These are phyloP conservation scores for Ramularia endophylla DNA, from an alignment of 2,329 filamentous ascomycete genomes.

Conservation along the genomic window DNA sequence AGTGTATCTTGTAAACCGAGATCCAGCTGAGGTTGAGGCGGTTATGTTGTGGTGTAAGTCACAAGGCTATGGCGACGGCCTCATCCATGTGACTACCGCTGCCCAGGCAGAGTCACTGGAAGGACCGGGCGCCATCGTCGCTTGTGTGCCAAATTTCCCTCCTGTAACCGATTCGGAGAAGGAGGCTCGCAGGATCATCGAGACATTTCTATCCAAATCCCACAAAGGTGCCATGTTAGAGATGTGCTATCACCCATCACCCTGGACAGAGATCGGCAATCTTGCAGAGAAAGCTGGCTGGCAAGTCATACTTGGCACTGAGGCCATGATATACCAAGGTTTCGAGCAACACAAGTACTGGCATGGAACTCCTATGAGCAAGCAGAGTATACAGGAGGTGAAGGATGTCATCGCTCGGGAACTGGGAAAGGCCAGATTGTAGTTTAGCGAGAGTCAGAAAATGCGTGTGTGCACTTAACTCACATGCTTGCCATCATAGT, in stretches of 20 bases:
- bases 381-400: constrained; percentile 56
- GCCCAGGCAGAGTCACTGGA: constrained; percentile 55
- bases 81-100: constrained; percentile 57
- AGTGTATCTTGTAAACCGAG: constrained; percentile 74
- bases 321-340: constrained; percentile 72
- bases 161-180: constrained; percentile 60
- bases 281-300: constrained; percentile 58
- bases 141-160: constrained; percentile 71
- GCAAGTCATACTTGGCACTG: constrained; percentile 69
- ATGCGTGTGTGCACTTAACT: too few species aligned
- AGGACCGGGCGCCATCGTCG: constrained; percentile 61
- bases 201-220: constrained; percentile 44
- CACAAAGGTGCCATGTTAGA: constrained; percentile 66
- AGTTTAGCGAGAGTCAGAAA: constrained; percentile 1
- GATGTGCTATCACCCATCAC: constrained; percentile 76
- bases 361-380: constrained; percentile 51
- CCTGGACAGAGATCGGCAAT: constrained; percentile 60
- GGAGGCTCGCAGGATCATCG: constrained; percentile 51
- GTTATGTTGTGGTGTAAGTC: constrained; percentile 59
- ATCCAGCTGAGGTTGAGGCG: constrained; percentile 58
- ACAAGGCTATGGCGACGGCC: constrained; percentile 53
- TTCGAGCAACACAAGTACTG: constrained; percentile 57
- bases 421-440: constrained; percentile 19
- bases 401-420: constrained; percentile 46
- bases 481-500: too few species aligned